phyloP scores from a whole-genome alignment of 495 filamentous ascomycete genomes.

The Penicillium cataractarum region DNA sequence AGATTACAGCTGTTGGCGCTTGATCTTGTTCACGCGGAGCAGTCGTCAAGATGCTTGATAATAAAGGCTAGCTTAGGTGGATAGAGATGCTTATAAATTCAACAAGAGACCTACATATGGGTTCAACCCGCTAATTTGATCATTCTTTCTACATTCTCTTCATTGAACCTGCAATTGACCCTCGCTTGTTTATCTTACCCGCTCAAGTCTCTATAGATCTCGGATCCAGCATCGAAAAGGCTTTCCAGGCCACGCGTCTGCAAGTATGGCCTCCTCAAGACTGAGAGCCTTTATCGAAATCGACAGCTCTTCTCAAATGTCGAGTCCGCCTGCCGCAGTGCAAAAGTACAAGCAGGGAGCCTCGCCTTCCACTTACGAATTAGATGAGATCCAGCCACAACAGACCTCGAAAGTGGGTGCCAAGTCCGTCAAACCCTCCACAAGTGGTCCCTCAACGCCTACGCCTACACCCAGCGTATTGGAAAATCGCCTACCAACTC shows the following conservation, averaged over 20 bases:
- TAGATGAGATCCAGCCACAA: slow-evolving; percentile 38
- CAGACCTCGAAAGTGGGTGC: slow-evolving; percentile 19
- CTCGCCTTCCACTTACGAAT: slow-evolving; percentile 33
- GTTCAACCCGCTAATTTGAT: too few relatives aligned
- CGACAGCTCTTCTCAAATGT: slow-evolving; percentile 33
- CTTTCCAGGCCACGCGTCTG: not conserved
- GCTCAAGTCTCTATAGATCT: not conserved
- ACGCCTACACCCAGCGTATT: slow-evolving; percentile 48
- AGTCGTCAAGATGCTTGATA: too few relatives aligned
- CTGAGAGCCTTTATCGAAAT: slow-evolving; percentile 40
- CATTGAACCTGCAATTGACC: too few relatives aligned
- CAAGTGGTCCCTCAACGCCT: not conserved
- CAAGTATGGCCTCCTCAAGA: slow-evolving; percentile 33
- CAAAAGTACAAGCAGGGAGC: slow-evolving; percentile 36
- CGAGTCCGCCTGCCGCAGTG: slow-evolving; percentile 37
- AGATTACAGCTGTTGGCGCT: too few relatives aligned
- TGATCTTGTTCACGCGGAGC: too few relatives aligned
- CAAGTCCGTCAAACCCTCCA: slow-evolving; percentile 11
- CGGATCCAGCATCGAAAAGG: not conserved
- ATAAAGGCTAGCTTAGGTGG: too few relatives aligned
- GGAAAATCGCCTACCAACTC: slow-evolving; percentile 54
- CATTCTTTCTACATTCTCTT: too few relatives aligned
- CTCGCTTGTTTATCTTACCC: too few relatives aligned
- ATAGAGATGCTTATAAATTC: too few relatives aligned
- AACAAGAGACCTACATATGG: too few relatives aligned